Base-by-base conservation (phyloP, 148 eudicot species). In the Simmondsia chinensis region DNA sequence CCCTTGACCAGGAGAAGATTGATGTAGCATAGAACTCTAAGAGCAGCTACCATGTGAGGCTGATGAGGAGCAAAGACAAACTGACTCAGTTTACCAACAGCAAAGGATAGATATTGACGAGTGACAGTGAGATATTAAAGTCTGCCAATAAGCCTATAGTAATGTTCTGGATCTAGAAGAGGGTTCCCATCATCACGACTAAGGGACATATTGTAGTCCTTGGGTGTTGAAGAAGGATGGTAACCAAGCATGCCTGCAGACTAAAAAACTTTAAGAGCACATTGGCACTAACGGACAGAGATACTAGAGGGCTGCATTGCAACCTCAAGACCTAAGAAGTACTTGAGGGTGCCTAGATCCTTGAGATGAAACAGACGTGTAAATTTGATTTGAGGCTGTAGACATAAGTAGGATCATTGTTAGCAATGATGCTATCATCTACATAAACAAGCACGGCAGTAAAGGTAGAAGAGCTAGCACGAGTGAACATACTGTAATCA, bases 241-340 rank as follows among this genome's bases (percentile, higher is more conserved):
- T 7, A 7, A 23, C n/a, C 0, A 1, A 5, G 4, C 15, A 50
- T 2, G 5, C 31, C 26, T 0, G 2, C 4, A 2, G 50, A 37
- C 1, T 9, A 0, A 0, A 43, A 0, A 1, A 60, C 7, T 4
- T 60, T 23, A 2, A 25, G 2, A 0, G 6, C 17, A 25, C 26
- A 60, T 10, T 50, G 50, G 1, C 27, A 16, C 17, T 60, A 44
- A 11, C 14, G 21, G 1, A 51, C 15, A 1, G 25, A 50, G 0
- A 44, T 33, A 2, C 58, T 44, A 0, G 4, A 3, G 0, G 22
- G 3, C 8, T 21, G 16, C 1, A 43, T 25, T 1, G 40, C 31
- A 8, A 60, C 19, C 14, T 43, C 51, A 0, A 60, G 9, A 1
- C 57, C 65, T 11, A 60, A 20, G 29, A 60, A 50, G 12, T 60